Conservation (phyloP, 352 stramenopile species). For the Globisporangium rhizosaccharum region DNA sequence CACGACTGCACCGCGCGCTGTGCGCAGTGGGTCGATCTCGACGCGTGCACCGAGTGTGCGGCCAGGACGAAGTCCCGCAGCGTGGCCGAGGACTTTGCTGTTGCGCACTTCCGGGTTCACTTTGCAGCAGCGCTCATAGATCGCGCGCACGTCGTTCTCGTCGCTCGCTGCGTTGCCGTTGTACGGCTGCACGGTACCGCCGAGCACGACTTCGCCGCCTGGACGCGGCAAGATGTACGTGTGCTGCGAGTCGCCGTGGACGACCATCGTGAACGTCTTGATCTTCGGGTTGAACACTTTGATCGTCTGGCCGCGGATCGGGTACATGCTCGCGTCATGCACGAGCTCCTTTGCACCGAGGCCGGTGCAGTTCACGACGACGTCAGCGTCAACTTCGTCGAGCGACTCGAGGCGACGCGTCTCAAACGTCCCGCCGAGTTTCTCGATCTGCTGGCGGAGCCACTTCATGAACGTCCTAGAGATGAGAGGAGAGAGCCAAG, state of each 20-base stretch:
- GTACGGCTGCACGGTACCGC: constrained; percentile 57
- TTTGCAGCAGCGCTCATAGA: constrained; percentile 42
- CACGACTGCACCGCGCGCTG: constrained; percentile 28
- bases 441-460: constrained; percentile 34
- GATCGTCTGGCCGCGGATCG: constrained; percentile 59
- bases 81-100: constrained; percentile 31
- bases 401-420: constrained; percentile 26
- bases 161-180: constrained; percentile 44
- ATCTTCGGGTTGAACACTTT: constrained; percentile 52
- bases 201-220: constrained; percentile 51
- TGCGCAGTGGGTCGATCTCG: constrained; percentile 31
- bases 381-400: constrained; percentile 35
- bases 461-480: constrained; percentile 47
- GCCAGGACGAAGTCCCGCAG: constrained; percentile 41
- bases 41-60: constrained; percentile 38
- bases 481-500: too few relatives aligned
- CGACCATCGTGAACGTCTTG: constrained; percentile 39
- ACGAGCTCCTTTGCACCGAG: constrained; percentile 40
- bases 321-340: constrained; percentile 33
- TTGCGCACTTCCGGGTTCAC: constrained; percentile 37
- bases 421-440: constrained; percentile 48
- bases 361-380: constrained; percentile 64
- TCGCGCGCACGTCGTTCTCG: constrained; percentile 31
- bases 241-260: constrained; percentile 37
- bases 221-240: constrained; percentile 70